A percentile compares a stretch with the other conserved stretches of the same genome.
phyloP scores from a whole-genome alignment of 768 basidiomycete species.

The Strobilomyces dryophilus region DNA sequence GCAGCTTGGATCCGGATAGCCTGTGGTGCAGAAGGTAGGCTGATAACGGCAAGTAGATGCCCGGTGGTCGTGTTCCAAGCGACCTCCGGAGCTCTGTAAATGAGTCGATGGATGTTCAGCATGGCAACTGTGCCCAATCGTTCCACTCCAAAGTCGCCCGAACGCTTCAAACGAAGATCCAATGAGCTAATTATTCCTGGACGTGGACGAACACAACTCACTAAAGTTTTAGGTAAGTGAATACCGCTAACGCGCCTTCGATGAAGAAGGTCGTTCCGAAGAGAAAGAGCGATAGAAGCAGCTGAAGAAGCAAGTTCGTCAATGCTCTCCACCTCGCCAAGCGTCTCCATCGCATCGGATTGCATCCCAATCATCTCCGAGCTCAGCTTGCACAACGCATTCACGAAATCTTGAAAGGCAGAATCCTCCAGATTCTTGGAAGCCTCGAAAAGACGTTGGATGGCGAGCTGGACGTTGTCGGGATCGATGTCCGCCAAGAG shows the following conservation, averaged over 20 bases:
- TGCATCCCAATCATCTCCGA: slow-evolving; percentile 93
- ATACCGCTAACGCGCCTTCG: slow-evolving; percentile 84
- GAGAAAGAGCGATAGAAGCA: slow-evolving; percentile 36
- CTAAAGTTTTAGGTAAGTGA: slow-evolving; percentile 73
- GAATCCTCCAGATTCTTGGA: slow-evolving; percentile 79
- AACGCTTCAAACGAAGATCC: slow-evolving; percentile 46
- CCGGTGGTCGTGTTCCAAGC: slow-evolving; percentile 81
- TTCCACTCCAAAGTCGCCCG: slow-evolving; percentile 90
- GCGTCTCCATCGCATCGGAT: slow-evolving; percentile 35
- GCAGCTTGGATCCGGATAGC: slow-evolving; percentile 86
- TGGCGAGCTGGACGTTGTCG: slow-evolving; percentile 66
- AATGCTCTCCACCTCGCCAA: slow-evolving; percentile 27
- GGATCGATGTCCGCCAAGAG: slow-evolving; percentile 70
- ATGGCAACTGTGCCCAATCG: slow-evolving; percentile 77
- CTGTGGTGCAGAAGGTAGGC: slow-evolving; percentile 65
- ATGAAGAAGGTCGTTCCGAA: slow-evolving; percentile 43
- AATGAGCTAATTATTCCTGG: neutral
- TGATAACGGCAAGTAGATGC: slow-evolving; percentile 77
- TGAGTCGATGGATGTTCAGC: slow-evolving; percentile 83
- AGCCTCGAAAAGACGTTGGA: slow-evolving; percentile 83
- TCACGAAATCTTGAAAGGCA: slow-evolving; percentile 75
- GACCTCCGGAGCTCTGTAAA: slow-evolving; percentile 74
- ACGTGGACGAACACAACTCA: slow-evolving; percentile 34
- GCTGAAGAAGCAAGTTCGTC: slow-evolving; percentile 33
- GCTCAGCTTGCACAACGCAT: slow-evolving; percentile 80